A percentile compares a stretch with the other conserved stretches of the same genome.
phyloP scores from a whole-genome alignment of 2,329 filamentous ascomycete genomes.

The Xylaria sp. region DNA sequence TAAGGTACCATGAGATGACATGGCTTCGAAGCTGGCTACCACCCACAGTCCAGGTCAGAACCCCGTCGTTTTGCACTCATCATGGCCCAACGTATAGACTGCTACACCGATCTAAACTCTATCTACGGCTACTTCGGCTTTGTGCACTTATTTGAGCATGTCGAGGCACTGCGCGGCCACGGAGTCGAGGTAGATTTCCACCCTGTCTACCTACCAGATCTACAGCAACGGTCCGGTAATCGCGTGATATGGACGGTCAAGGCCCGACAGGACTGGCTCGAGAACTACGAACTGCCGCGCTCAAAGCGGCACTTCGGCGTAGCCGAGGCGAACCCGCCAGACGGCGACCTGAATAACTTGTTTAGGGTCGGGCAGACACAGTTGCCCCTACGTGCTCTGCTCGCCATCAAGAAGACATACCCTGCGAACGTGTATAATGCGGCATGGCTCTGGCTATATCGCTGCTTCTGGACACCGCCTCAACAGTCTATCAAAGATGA shows the following conservation, averaged over 20 bases:
- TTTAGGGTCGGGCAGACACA: conserved; percentile 23
- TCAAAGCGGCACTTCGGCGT: conserved; percentile 32
- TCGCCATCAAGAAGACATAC: conserved; percentile 18
- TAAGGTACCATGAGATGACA: neutral
- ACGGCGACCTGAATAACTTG: conserved; percentile 22
- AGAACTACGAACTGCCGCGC: conserved; percentile 29
- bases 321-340: conserved; percentile 13
- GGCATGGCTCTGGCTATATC: conserved; percentile 24
- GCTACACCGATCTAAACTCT: conserved; percentile 30
- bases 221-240: conserved; percentile 21
- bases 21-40: neutral
- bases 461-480: conserved; percentile 25
- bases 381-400: conserved; percentile 17
- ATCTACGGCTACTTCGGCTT: conserved; percentile 31
- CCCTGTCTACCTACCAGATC: conserved; percentile 26
- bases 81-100: conserved; percentile 26
- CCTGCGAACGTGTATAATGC: conserved; percentile 17
- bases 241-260: conserved; percentile 30
- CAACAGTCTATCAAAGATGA: conserved; percentile 28
- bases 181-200: conserved; percentile 26
- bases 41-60: neutral
- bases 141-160: conserved; percentile 10
- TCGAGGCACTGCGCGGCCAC: conserved; percentile 6
- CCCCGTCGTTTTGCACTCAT: neutral
- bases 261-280: conserved; percentile 28